These are phyloP conservation scores for Sindora glabra DNA, from an alignment of 306 rosid genomes.

Conservation along the genomic window DNA sequence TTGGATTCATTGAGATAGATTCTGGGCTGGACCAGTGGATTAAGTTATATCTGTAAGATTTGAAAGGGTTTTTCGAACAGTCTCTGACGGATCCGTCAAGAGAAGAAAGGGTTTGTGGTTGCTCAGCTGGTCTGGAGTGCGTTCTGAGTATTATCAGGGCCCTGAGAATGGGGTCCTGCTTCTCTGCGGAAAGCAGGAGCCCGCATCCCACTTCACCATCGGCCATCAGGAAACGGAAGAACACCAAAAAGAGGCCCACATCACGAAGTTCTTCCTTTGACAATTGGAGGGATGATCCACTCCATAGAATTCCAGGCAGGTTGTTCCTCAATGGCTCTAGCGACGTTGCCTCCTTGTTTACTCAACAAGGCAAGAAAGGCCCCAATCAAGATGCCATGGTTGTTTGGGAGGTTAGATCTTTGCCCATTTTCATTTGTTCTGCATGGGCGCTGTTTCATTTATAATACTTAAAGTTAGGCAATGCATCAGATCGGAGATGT, in stretches of 20 bases:
- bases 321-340: slow-evolving; percentile 62
- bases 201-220: slow-evolving; percentile 60
- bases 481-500: background rate
- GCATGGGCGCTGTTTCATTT: background rate
- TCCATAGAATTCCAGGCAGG: slow-evolving; percentile 74
- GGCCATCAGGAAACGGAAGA: slow-evolving; percentile 32
- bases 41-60: background rate
- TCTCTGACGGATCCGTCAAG: slow-evolving; percentile 67
- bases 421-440: background rate
- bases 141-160: slow-evolving; percentile 74
- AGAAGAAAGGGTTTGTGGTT: slow-evolving; percentile 31
- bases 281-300: slow-evolving; percentile 61
- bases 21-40: background rate
- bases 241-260: slow-evolving; percentile 30
- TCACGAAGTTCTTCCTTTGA: slow-evolving; percentile 65
- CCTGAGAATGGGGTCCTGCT: slow-evolving; percentile 99
- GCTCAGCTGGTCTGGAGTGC: slow-evolving; percentile 86
- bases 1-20: background rate
- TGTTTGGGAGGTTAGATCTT: slow-evolving; percentile 89
- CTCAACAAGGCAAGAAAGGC: slow-evolving; percentile 97
- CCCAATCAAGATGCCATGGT: slow-evolving; percentile 99
- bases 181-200: slow-evolving; percentile 93
- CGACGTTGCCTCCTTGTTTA: slow-evolving; percentile 70
- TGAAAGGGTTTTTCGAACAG: background rate
- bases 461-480: background rate